These are phyloP conservation scores for Coniochaeta sp. DNA, from an alignment of 2,329 filamentous ascomycete species.

Conservation along the genomic window DNA sequence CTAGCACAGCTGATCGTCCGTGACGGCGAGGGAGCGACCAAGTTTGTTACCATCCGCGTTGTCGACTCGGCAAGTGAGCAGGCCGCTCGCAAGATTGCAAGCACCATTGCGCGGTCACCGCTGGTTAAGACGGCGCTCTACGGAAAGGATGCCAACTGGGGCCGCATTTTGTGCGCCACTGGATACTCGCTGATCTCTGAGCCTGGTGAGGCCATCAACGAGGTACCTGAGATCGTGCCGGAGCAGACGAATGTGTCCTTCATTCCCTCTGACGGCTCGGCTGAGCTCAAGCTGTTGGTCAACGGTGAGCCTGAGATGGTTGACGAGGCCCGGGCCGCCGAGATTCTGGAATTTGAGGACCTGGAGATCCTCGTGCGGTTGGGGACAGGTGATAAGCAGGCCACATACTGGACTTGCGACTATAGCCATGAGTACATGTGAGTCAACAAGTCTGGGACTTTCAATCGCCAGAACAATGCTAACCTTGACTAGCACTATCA, in stretches of 20 bases:
- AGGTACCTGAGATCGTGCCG: slow-evolving; percentile 58
- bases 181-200: slow-evolving; percentile 67
- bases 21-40: slow-evolving; percentile 95
- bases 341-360: slow-evolving; percentile 73
- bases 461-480: slow-evolving; percentile 7
- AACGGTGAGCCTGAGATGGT: slow-evolving; percentile 75
- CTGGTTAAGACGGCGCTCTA: slow-evolving; percentile 97
- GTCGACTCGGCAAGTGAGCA: slow-evolving; percentile 62
- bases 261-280: slow-evolving; percentile 67
- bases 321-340: slow-evolving; percentile 67
- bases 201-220: slow-evolving; percentile 47
- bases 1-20: slow-evolving; percentile 90
- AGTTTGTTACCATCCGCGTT: slow-evolving; percentile 92
- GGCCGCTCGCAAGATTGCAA: slow-evolving; percentile 73
- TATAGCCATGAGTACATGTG: slow-evolving; percentile 72
- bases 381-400: slow-evolving; percentile 61
- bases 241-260: slow-evolving; percentile 73
- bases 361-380: slow-evolving; percentile 71
- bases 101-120: slow-evolving; percentile 82
- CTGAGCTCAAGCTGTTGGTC: slow-evolving; percentile 69
- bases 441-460: slow-evolving; percentile 10
- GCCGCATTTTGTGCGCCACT: slow-evolving; percentile 88
- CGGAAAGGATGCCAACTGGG: slow-evolving; percentile 97
- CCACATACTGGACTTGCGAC: slow-evolving; percentile 79
- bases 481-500: slow-evolving; percentile 43